Conservation (phyloP, 192 early-diverging fungal species). For the Funneliformis geosporum region DNA sequence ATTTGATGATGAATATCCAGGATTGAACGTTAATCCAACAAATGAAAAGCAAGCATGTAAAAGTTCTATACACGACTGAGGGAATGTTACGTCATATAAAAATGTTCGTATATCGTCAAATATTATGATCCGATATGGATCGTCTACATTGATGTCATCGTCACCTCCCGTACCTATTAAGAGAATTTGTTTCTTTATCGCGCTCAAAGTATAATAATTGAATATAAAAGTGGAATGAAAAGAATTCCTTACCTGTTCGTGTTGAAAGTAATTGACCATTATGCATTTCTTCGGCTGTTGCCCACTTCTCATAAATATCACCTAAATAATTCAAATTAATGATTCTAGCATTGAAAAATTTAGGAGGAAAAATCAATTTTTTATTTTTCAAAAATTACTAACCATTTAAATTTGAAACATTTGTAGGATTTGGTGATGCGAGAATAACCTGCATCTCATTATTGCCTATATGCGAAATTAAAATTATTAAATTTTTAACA, state of each 20-base stretch:
- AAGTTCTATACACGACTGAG: constrained; percentile 43
- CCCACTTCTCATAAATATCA: constrained; percentile 3
- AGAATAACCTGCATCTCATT: background rate
- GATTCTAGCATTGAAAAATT: background rate
- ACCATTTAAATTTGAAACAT: background rate
- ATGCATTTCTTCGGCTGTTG: constrained; percentile 10
- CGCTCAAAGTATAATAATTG: background rate
- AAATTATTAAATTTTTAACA: background rate
- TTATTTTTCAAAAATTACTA: background rate
- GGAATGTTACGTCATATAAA: constrained; percentile 46
- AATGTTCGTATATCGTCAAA: constrained; percentile 56
- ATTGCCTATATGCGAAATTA: background rate
- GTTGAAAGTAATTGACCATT: background rate
- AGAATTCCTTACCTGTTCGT: constrained; percentile 13
- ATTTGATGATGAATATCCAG: constrained; percentile 35
- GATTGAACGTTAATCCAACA: constrained; percentile 50
- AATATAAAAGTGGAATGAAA: background rate
- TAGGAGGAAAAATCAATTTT: background rate
- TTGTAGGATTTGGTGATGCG: background rate
- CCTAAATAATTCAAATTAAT: background rate
- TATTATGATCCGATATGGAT: constrained; percentile 53
- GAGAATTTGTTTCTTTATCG: background rate
- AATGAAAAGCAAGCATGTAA: constrained; percentile 54
- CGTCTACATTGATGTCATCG: constrained; percentile 42
- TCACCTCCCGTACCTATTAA: background rate